These are phyloP conservation scores for Aspergillus ochraceoroseus DNA, from an alignment of 2,329 filamentous ascomycete genomes.

Conservation along the genomic window DNA sequence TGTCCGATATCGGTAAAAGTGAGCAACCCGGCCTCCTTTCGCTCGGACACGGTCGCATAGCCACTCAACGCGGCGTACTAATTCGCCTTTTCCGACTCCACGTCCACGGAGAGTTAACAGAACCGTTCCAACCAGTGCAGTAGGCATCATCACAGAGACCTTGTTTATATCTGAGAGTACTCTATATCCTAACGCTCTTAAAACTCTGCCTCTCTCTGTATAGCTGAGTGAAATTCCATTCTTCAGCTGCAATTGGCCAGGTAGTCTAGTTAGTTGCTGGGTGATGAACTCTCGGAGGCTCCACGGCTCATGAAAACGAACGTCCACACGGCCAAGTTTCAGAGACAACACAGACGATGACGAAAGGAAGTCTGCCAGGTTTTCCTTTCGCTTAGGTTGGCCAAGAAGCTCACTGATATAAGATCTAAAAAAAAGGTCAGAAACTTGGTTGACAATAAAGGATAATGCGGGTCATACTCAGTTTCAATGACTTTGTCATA, in stretches of 20 bases:
- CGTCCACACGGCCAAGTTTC: slow-evolving; percentile 85
- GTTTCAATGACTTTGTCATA: slow-evolving; percentile 99
- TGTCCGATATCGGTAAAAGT: slow-evolving; percentile 78
- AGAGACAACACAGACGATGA: slow-evolving; percentile 83
- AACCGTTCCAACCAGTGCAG: slow-evolving; percentile 89
- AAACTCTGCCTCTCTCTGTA: slow-evolving; percentile 62
- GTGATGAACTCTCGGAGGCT: slow-evolving; percentile 76
- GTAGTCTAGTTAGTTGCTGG: slow-evolving; percentile 62
- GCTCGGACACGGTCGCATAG: slow-evolving; percentile 72
- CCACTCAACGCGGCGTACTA: slow-evolving; percentile 86
- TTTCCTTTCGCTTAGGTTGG: slow-evolving; percentile 93
- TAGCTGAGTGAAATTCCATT: slow-evolving; percentile 43
- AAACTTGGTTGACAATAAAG: background rate
- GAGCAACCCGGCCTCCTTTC: slow-evolving; percentile 87
- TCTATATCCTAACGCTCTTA: slow-evolving; percentile 84
- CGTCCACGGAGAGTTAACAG: slow-evolving; percentile 84
- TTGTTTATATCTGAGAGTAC: slow-evolving; percentile 92
- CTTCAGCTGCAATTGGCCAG: slow-evolving; percentile 38
- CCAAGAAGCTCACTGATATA: slow-evolving; percentile 93
- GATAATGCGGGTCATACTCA: slow-evolving; percentile 47
- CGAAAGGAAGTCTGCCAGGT: slow-evolving; percentile 81
- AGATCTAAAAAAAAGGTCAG: slow-evolving; percentile 48
- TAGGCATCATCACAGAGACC: slow-evolving; percentile 97
- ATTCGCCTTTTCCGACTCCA: slow-evolving; percentile 80
- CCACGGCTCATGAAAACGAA: slow-evolving; percentile 96